Evolutionary conservation across 2,329 filamentous ascomycete species (phyloP).

Genomic region (Nemania sp.): DNA sequence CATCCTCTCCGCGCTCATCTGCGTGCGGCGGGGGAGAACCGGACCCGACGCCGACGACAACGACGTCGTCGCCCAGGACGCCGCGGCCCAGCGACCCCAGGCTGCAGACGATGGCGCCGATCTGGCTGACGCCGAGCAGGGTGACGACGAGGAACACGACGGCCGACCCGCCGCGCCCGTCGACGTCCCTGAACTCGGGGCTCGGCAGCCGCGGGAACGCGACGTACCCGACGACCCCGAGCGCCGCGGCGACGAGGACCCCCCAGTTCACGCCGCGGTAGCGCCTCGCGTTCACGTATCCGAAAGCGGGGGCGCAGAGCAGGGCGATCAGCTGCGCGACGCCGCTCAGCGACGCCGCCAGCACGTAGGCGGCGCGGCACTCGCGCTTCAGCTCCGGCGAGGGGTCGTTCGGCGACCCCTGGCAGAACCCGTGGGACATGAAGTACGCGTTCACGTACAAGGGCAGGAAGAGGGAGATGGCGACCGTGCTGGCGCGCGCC

Average conservation of each 20-base stretch:
- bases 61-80: constrained; percentile 62
- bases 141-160: constrained; percentile 76
- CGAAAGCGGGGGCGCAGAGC: constrained; percentile 83
- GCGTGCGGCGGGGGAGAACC: background rate
- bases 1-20: constrained; percentile 12
- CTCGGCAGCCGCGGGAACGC: constrained; percentile 76
- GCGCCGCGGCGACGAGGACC: constrained; percentile 69
- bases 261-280: constrained; percentile 69
- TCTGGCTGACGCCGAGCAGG: constrained; percentile 88
- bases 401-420: constrained; percentile 65
- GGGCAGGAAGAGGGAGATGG: constrained; percentile 92
- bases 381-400: constrained; percentile 79
- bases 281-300: constrained; percentile 55
- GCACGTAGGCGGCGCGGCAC: constrained; percentile 83
- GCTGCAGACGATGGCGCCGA: constrained; percentile 94
- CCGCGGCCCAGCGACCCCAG: constrained; percentile 85
- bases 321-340: constrained; percentile 87
- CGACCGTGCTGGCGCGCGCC: constrained; percentile 90
- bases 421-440: constrained; percentile 78
- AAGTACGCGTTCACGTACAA: constrained; percentile 93
- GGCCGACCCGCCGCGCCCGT: constrained; percentile 68
- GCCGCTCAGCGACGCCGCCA: constrained; percentile 85
- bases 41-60: constrained; percentile 6
- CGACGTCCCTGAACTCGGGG: constrained; percentile 70
- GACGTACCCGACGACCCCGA: constrained; percentile 79